Evolutionary conservation across 495 filamentous ascomycete species (phyloP).

Genomic region (Aspergillus conjunctus): DNA sequence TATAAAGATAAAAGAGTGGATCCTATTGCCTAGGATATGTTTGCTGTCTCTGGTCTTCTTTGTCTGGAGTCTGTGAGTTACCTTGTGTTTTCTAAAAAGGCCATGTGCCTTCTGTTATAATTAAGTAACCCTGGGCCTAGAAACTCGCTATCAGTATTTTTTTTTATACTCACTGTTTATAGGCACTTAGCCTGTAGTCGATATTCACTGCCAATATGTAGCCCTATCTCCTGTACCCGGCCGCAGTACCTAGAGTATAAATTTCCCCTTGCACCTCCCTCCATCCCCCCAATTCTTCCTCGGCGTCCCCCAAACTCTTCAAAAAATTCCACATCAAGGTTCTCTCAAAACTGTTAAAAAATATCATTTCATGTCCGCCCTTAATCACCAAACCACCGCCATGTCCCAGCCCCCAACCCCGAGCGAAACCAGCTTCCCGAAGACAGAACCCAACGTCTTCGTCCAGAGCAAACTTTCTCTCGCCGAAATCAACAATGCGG

Average conservation of each 20-base stretch:
- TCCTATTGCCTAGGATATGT: not conserved
- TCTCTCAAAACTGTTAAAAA: too few relatives aligned
- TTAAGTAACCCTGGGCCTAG: not conserved
- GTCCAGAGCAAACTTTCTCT: not conserved
- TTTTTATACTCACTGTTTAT: not conserved
- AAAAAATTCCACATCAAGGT: not conserved
- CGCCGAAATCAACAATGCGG: not conserved
- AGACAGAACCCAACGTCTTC: not conserved
- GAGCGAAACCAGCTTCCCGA: not conserved
- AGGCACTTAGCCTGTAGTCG: not conserved
- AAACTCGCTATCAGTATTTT: not conserved
- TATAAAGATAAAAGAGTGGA: not conserved
- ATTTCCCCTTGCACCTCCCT: not conserved
- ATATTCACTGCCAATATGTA: not conserved
- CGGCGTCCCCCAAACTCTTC: not conserved
- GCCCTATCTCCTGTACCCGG: not conserved
- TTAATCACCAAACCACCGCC: not conserved
- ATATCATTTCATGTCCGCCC: too few relatives aligned
- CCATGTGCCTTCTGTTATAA: not conserved
- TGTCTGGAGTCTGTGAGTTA: not conserved
- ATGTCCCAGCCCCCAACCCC: not conserved
- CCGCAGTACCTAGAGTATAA: too few relatives aligned
- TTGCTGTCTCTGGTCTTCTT: not conserved
- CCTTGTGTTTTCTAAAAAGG: not conserved
- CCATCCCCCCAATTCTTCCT: not conserved